Evolutionary conservation across 352 stramenopile species (phyloP).

Genomic region (Bremia lactucae): DNA sequence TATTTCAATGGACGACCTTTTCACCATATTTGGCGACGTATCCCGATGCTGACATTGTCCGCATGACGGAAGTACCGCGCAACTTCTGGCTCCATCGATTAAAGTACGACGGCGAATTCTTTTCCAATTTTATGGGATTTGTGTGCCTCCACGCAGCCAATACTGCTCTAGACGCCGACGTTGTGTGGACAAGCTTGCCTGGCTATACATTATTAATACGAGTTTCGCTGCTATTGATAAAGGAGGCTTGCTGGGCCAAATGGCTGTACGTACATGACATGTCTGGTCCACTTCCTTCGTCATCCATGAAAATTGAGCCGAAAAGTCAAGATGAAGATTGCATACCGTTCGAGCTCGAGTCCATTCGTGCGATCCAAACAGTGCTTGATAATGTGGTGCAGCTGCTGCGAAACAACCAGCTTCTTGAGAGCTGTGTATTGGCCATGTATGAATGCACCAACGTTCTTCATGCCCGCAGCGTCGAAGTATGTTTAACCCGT

Average conservation of each 20-base stretch:
- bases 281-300: conserved; percentile 21
- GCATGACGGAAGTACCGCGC: conserved; percentile 27
- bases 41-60: conserved; percentile 48
- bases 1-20: conserved; percentile 52
- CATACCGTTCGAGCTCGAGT: conserved; percentile 36
- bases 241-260: conserved; percentile 57
- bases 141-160: conserved; percentile 40
- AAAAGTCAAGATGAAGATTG: conserved; percentile 21
- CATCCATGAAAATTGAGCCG: conserved; percentile 21
- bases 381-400: conserved; percentile 48
- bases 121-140: conserved; percentile 54
- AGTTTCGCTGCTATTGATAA: conserved; percentile 44
- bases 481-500: conserved; percentile 41
- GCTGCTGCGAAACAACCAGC: conserved; percentile 44
- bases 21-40: conserved; percentile 44
- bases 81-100: conserved; percentile 43
- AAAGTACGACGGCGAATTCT: conserved; percentile 62
- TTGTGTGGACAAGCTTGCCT: conserved; percentile 43
- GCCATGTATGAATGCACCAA: conserved; percentile 71
- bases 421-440: conserved; percentile 54
- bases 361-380: conserved; percentile 35
- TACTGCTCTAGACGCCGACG: conserved; percentile 21
- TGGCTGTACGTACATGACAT: conserved; percentile 45
- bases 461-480: conserved; percentile 47
- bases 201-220: conserved; percentile 55